Base-by-base conservation (phyloP, 352 stramenopile species). In the Globisporangium middletonii region DNA sequence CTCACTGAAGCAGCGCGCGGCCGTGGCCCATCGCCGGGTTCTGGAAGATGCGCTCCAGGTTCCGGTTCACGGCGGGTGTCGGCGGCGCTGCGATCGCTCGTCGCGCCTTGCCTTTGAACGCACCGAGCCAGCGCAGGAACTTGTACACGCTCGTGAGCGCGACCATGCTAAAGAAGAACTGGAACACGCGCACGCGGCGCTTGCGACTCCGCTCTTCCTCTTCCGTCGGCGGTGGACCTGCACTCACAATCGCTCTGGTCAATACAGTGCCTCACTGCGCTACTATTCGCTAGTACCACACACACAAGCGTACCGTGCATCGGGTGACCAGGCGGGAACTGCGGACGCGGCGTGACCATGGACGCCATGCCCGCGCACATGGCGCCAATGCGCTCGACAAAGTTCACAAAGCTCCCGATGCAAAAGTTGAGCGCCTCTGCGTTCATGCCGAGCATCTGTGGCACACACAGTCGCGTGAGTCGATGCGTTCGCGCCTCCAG, bases 401-500 rank as follows among this genome's bases (percentile, higher is more conserved):
- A 93, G 53, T 93, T 71, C 8, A 93, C 79, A 61, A 90, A 93
- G 54, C 79, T 92, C 5, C 75, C 77, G 44, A 89, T 75, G 59
- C 79, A 89, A 69, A 88, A 89, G 56, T 89, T 79, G 33, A 89
- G 64, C 30, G 79, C 71, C 50, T 89, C 79, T 2, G 79, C 79
- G 63, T 89, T 89, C 79, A 89, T 89, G 8, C 79, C 79, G 5
- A 89, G 71, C 56, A 89, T 65, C 72, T 83, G 44, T 4, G 15
- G n/a, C 2, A n/a, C 13, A 44, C 26, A 55, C 6, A 57, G 12
- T 37, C 26, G 63, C n/a, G 35, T 42, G 18, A 54, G 46, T 49
- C n/a, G 16, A 8, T 26, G 18, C 11, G 4, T 46, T 4, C 53
- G 18, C 19, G 38, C 27, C 16, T 6, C 5, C 33, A 53, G 35